These are phyloP conservation scores for Candolleomyces eurysporus DNA, from an alignment of 768 basidiomycete genomes.

Conservation along the genomic window DNA sequence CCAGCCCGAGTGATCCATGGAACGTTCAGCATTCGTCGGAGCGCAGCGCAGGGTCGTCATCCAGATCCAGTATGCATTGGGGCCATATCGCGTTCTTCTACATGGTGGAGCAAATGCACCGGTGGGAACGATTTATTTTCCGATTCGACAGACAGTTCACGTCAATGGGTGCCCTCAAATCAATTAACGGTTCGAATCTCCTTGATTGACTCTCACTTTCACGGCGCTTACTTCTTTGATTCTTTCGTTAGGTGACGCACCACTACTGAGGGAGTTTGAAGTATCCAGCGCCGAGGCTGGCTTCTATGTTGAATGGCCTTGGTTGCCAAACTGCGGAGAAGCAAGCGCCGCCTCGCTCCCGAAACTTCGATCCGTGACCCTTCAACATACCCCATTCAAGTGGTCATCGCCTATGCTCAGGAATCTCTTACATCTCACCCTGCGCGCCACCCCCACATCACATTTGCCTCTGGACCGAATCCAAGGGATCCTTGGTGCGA, in stretches of 20 bases:
- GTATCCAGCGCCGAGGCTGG: conserved; percentile 68
- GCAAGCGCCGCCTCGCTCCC: conserved; percentile 36
- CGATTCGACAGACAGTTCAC: conserved; percentile 75
- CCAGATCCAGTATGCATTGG: conserved; percentile 62
- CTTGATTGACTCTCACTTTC: conserved; percentile 5
- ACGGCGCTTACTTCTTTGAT: conserved; percentile 8
- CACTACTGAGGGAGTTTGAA: conserved; percentile 73
- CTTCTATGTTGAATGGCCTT: conserved; percentile 67
- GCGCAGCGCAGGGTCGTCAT: conserved; percentile 11
- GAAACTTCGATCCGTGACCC: conserved; percentile 53
- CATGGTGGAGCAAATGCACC: conserved; percentile 74
- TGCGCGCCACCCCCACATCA: conserved; percentile 63
- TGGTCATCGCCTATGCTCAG: conserved; percentile 75
- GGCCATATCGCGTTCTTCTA: conserved; percentile 80
- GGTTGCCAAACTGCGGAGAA: conserved; percentile 59
- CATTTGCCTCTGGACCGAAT: conserved; percentile 68
- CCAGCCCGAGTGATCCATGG: conserved; percentile 23
- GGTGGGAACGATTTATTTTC: conserved; percentile 82
- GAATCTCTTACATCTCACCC: conserved; percentile 54
- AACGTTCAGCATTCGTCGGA: conserved; percentile 23
- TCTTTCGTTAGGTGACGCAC: conserved; percentile 57
- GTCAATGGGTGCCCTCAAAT: conserved; percentile 71
- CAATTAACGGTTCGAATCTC: conserved; percentile 57
- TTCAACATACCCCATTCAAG: conserved; percentile 74
- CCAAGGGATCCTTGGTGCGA: conserved; percentile 60